These are phyloP conservation scores for Fraxinus sp. DNA, from an alignment of 305 asterid species.

Conservation along the genomic window DNA sequence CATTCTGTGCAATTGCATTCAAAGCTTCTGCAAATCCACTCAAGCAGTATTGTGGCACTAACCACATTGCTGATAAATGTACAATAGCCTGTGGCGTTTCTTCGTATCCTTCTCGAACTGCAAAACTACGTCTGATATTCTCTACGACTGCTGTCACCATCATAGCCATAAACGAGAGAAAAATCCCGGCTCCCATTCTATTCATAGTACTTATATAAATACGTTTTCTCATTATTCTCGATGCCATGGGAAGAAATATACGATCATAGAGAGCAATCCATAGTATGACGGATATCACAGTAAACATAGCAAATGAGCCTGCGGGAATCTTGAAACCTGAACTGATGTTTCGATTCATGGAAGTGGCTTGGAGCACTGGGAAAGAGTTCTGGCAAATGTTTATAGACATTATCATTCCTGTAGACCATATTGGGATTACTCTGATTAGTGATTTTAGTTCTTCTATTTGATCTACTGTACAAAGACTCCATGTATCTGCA, in stretches of 20 bases:
- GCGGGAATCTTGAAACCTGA: constrained; percentile 59
- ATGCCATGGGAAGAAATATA: constrained; percentile 53
- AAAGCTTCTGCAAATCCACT: constrained; percentile 56
- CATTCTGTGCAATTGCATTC: constrained; percentile 56
- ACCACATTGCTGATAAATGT: constrained; percentile 60
- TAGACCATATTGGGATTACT: constrained; percentile 72
- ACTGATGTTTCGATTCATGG: constrained; percentile 51
- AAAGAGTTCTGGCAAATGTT: constrained; percentile 59
- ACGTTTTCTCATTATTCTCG: constrained; percentile 42
- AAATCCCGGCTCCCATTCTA: constrained; percentile 74
- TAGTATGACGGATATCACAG: constrained; percentile 35
- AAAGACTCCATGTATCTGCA: constrained; percentile 59
- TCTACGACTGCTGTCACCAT: constrained; percentile 48
- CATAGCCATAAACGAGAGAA: constrained; percentile 57
- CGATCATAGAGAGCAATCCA: constrained; percentile 71
- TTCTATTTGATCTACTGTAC: constrained; percentile 79
- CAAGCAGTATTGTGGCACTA: constrained; percentile 58
- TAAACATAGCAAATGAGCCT: constrained; percentile 58
- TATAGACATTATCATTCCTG: constrained; percentile 64
- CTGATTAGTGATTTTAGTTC: constrained; percentile 63
- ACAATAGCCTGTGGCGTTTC: constrained; percentile 20
- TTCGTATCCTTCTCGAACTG: constrained; percentile 28
- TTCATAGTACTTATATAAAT: constrained; percentile 33
- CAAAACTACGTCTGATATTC: constrained; percentile 36
- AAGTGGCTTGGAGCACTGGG: constrained; percentile 63